A percentile compares a stretch with the other conserved stretches of the same genome.
These are phyloP conservation scores for Gardenia jasminoides DNA, from an alignment of 257 asterid species.

Conservation along the genomic window DNA sequence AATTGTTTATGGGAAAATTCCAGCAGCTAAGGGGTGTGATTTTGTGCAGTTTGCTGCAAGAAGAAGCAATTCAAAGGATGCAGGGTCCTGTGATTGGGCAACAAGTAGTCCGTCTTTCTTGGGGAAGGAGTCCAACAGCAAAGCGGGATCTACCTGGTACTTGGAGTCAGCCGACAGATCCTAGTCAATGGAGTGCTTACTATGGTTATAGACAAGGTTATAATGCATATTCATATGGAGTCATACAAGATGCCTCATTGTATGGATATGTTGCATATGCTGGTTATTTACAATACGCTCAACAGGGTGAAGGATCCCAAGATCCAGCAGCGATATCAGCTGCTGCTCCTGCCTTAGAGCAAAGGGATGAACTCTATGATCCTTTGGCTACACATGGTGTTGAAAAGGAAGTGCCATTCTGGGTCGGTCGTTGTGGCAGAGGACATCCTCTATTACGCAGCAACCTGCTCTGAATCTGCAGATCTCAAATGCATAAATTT, in stretches of 20 bases:
- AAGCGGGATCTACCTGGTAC: slow-evolving; percentile 73
- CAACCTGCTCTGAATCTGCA: slow-evolving; percentile 18
- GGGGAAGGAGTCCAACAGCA: slow-evolving; percentile 85
- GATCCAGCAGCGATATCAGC: slow-evolving; percentile 65
- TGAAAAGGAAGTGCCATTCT: slow-evolving; percentile 78
- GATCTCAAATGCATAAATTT: background rate
- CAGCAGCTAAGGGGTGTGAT: slow-evolving; percentile 85
- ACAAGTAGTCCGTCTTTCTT: slow-evolving; percentile 86
- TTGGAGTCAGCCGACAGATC: slow-evolving; percentile 84
- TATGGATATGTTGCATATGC: slow-evolving; percentile 86
- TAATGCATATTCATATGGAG: slow-evolving; percentile 85
- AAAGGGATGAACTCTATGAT: slow-evolving; percentile 67
- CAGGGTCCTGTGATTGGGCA: slow-evolving; percentile 86
- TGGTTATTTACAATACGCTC: slow-evolving; percentile 78
- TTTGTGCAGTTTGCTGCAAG: slow-evolving; percentile 87
- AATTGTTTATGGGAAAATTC: slow-evolving; percentile 76
- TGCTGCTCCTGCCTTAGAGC: slow-evolving; percentile 60
- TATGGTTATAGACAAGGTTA: slow-evolving; percentile 95
- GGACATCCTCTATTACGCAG: slow-evolving; percentile 47
- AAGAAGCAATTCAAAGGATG: slow-evolving; percentile 94
- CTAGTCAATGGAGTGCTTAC: slow-evolving; percentile 78
- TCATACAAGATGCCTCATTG: slow-evolving; percentile 76
- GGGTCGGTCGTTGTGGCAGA: slow-evolving; percentile 94
- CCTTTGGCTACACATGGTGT: slow-evolving; percentile 90
- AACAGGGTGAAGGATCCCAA: slow-evolving; percentile 73